Base-by-base conservation (phyloP, 805 yeast species). In the Spathaspora arborariae region DNA sequence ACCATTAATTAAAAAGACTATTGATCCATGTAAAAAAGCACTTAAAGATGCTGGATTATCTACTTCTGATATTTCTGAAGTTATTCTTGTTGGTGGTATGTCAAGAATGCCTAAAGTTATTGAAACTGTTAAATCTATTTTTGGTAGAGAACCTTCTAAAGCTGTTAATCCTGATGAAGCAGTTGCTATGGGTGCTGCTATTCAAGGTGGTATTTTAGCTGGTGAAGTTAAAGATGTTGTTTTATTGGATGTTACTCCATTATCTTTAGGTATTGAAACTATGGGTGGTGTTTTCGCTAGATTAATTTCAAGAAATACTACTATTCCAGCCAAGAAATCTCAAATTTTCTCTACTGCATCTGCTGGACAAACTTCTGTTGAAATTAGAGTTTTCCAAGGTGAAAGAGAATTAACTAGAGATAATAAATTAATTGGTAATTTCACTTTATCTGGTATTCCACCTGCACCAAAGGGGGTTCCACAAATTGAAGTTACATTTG, bases 361-460 rank as follows among this genome's bases (percentile, higher is more conserved):
- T 56, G 86, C 92, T 60, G 96, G 96, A 68, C 97, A 89, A 80
- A 89, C 96, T 55, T 86, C 96, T 60, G 96, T 89, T 59, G 96
- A 89, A 79, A 90, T 90, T 76, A 85, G 97, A 78, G 97, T 90
- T 51, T 91, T 88, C 96, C 97, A 90, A 79, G 97, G 97, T 80
- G 97, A 90, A 81, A 88, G 97, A 81, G 97, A 90, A 78, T 84
- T 91, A 66, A 96, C 92, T 64, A 86, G 96, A 78, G 97, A 90
- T 80, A 90, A 90, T 88, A 90, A 91, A 79, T 81, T 91, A 69
- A 88, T 90, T 69, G 97, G 97, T 74, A 90, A 91, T 87, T 90
- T 90, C 76, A 90, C 96, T 52, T 80, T 90, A 63, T 78, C 94
- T 55, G 97, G 97, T 74, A 90, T 90, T 59, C 97, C 95, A 64